Evolutionary conservation across 2,329 filamentous ascomycete species (phyloP).

Genomic region (Thielaviopsis punctulata): DNA sequence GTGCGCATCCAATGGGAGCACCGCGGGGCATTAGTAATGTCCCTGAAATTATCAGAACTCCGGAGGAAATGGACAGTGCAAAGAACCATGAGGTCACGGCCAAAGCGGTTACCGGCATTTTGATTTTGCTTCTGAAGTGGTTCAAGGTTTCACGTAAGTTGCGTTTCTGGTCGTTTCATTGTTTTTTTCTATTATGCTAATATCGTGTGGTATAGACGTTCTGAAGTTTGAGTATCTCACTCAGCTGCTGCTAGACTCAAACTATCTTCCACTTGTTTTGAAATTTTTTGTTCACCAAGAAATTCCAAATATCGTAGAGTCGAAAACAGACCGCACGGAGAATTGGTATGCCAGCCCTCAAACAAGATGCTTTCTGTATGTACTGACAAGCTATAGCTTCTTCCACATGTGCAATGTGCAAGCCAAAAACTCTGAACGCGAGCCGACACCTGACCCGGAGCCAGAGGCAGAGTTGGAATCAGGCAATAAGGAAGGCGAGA

Average conservation of each 20-base stretch:
- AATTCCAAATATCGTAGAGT: constrained; percentile 75
- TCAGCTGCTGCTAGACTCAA: constrained; percentile 82
- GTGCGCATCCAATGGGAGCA: constrained; percentile 13
- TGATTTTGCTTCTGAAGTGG: constrained; percentile 88
- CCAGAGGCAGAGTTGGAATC: background rate
- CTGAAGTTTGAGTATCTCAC: constrained; percentile 93
- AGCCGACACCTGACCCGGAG: constrained; percentile 12
- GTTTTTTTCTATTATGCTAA: constrained; percentile 13
- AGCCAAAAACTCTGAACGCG: constrained; percentile 27
- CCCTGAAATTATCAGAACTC: constrained; percentile 17
- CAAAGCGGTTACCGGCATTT: constrained; percentile 79
- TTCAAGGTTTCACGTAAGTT: constrained; percentile 79
- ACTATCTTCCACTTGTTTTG: constrained; percentile 80
- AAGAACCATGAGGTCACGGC: constrained; percentile 72
- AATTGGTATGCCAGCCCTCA: constrained; percentile 41
- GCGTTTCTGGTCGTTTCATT: background rate
- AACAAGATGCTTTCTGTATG: background rate
- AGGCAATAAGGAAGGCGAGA: background rate
- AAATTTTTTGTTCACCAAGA: constrained; percentile 93
- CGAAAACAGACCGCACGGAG: constrained; percentile 65
- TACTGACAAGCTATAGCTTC: constrained; percentile 40
- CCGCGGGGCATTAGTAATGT: constrained; percentile 28
- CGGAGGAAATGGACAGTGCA: constrained; percentile 67
- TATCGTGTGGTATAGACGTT: constrained; percentile 41
- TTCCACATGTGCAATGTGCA: constrained; percentile 74